These are phyloP conservation scores for Penicillium maclennaniae DNA, from an alignment of 495 filamentous ascomycete genomes.

Conservation along the genomic window DNA sequence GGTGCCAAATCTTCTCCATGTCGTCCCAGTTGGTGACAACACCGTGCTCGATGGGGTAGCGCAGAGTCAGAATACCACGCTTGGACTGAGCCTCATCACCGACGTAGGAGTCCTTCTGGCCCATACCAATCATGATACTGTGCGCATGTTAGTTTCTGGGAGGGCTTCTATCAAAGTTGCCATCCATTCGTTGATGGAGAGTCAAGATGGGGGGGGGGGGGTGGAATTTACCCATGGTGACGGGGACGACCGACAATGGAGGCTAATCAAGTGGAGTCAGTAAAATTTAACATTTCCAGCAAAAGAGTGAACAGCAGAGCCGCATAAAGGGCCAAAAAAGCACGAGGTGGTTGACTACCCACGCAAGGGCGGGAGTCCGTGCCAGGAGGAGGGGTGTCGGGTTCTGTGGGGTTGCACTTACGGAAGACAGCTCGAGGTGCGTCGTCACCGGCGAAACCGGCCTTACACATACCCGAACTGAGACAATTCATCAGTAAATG, in stretches of 20 bases:
- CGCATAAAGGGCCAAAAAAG: not conserved
- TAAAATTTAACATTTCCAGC: slow-evolving; percentile 4
- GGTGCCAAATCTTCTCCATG: slow-evolving; percentile 99
- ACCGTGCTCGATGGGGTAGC: slow-evolving; percentile 99
- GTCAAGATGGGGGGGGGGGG: slow-evolving; percentile 24
- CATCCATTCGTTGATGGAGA: slow-evolving; percentile 12
- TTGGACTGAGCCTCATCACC: slow-evolving; percentile 99
- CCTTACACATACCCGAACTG: slow-evolving; percentile 99
- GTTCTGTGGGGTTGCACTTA: slow-evolving; percentile 61
- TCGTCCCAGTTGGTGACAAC: slow-evolving; percentile 99
- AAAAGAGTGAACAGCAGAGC: not conserved
- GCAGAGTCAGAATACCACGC: slow-evolving; percentile 98
- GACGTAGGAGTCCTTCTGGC: slow-evolving; percentile 99
- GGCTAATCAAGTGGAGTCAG: slow-evolving; percentile 52
- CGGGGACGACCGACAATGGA: slow-evolving; percentile 99
- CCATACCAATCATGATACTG: slow-evolving; percentile 99
- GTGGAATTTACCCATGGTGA: slow-evolving; percentile 89
- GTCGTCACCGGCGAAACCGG: slow-evolving; percentile 99
- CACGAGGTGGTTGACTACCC: slow-evolving; percentile 3
- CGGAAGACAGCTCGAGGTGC: slow-evolving; percentile 99
- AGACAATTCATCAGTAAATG: slow-evolving; percentile 47
- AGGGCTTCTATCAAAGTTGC: not conserved
- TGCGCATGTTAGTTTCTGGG: slow-evolving; percentile 23
- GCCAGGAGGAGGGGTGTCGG: slow-evolving; percentile 15
- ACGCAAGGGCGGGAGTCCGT: slow-evolving; percentile 30